Evolutionary conservation across 331 rosid species (phyloP), one percentile per base, ranked within the genome.

Genomic region (Quercus lobata): DNA sequence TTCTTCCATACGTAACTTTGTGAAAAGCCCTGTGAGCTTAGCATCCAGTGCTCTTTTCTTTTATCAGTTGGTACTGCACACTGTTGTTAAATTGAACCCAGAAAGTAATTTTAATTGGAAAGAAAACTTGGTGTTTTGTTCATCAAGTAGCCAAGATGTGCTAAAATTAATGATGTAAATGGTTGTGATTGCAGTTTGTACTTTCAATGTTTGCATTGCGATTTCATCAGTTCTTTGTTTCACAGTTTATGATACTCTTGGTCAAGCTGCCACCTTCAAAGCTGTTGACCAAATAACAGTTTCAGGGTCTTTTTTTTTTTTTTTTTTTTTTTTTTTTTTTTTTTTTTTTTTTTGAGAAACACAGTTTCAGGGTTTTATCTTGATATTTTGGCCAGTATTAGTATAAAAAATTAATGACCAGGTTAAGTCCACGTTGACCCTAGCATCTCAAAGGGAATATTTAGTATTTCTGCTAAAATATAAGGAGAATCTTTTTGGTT

Each of bases 11-110:
- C 77, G 80, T 77, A 80, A 82, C 85, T 76, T 85, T 78, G 85
- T 77, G 82, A 83, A 78, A 78, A 83, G 76, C 79, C 74, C 69
- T 81, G 30, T 73, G 86, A 81, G 79, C 86, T 73, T 58, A 69
- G 62, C 81, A 44, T 80, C 75, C 52, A 5, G 46, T 76, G 83
- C 53, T 71, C 71, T 75, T 16, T 75, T 16, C 8, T 80, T 75
- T 74, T 71, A 65, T 80, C 81, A 71, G 77, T 65, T 70, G 77
- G 83, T 80, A 79, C 76, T 83, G 65, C 71, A 37, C 78, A 85
- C 84, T 83, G 71, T 63, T 70, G 70, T 63, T 81, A 49, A 24
- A 61, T 73, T 75, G 71, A 71, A 84, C 69, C 72, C 70, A 4
- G 22, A 69, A 66, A 63, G 53, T 72, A 76, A 30, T 78, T 83